A percentile compares a stretch with the other conserved stretches of the same genome.
Evolutionary conservation across 2,329 filamentous ascomycete genomes (phyloP).

Genomic region (Ophiocordyceps camponoti-rufipedis): DNA sequence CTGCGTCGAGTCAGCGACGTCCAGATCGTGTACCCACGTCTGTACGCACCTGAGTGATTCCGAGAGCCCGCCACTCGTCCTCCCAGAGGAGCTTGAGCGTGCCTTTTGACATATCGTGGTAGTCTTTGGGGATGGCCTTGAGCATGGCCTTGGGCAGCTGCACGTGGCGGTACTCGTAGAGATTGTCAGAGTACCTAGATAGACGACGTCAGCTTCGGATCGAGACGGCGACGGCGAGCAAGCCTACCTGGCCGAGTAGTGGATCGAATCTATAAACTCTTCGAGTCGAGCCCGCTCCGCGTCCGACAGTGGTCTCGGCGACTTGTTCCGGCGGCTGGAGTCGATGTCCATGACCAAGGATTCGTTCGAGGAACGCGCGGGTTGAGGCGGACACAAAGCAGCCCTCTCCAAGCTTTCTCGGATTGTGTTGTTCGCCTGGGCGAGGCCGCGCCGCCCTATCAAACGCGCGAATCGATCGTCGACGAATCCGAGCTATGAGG

Average conservation of each 20-base stretch:
- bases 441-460: not conserved
- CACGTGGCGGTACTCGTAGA: slow-evolving; percentile 94
- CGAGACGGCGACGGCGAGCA: not conserved
- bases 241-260: slow-evolving; percentile 77
- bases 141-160: slow-evolving; percentile 97
- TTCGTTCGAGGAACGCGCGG: not conserved
- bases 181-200: slow-evolving; percentile 79
- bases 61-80: slow-evolving; percentile 92
- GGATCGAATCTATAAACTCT: slow-evolving; percentile 83
- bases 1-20: slow-evolving; percentile 24
- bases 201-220: slow-evolving; percentile 1
- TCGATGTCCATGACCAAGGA: slow-evolving; percentile 42
- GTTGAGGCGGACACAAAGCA: too few relatives aligned
- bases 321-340: slow-evolving; percentile 68
- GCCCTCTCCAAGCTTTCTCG: not conserved
- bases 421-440: not conserved
- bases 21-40: not conserved
- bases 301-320: slow-evolving; percentile 63
- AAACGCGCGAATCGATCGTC: not conserved
- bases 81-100: slow-evolving; percentile 95
- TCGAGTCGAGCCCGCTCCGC: slow-evolving; percentile 68
- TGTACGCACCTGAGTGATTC: slow-evolving; percentile 73
- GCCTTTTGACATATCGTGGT: slow-evolving; percentile 75
- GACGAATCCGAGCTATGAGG: not conserved
- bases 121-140: slow-evolving; percentile 87